Evolutionary conservation across 169 alveolate species (phyloP), one percentile per base, ranked within the genome.

Genomic region (Eimeria acervulina): DNA sequence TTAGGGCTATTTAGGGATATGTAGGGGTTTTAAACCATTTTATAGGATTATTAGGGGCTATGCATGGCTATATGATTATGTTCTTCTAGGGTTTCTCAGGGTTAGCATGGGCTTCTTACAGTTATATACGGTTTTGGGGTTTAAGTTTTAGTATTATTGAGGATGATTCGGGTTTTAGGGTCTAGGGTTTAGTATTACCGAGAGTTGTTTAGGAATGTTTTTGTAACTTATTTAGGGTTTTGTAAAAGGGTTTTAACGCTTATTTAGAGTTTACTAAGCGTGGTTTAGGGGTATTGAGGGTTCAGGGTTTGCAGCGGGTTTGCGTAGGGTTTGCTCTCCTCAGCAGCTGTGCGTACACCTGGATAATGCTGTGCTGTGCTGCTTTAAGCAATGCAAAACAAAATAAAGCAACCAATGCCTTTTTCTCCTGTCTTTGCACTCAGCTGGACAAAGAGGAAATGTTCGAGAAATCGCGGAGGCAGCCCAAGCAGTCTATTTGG

Each of bases 161-260:
- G 78, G 78, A 66, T 10, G 78, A 40, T 66, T 66, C n/a, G n/a
- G 78, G 78, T 36, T 66, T 66, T 66, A 66, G 78, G 78, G 78
- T 66, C 15, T 55, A 55, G 66, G 66, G 66, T 55, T 55, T 55
- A n/a, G n/a, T n/a, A n/a, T n/a, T n/a, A n/a, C n/a, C n/a, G n/a
- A n/a, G n/a, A n/a, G n/a, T n/a, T n/a, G n/a, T n/a, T n/a, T n/a
- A n/a, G n/a, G n/a, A n/a, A n/a, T n/a, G n/a, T n/a, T n/a, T n/a
- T n/a, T n/a, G n/a, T n/a, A n/a, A n/a, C n/a, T n/a, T n/a, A n/a
- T n/a, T n/a, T n/a, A n/a, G n/a, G n/a, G n/a, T n/a, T n/a, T n/a
- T n/a, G n/a, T n/a, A n/a, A n/a, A n/a, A n/a, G n/a, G n/a, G n/a
- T n/a, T n/a, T n/a, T n/a, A n/a, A n/a, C n/a, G n/a, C n/a, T n/a